phyloP scores from a whole-genome alignment of 495 filamentous ascomycete species.

The Talaromyces nanjingensis region DNA sequence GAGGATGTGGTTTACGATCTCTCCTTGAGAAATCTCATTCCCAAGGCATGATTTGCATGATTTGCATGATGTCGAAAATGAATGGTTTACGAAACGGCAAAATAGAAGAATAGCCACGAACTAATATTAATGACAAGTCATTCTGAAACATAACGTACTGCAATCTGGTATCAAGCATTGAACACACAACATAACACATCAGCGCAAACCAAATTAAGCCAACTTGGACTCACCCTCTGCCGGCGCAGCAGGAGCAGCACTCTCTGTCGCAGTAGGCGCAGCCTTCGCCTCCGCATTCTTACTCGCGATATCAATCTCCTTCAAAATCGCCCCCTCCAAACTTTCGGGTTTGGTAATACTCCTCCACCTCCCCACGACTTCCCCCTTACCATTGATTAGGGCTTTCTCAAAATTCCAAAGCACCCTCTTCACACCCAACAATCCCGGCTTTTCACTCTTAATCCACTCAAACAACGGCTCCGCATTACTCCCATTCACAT shows the following conservation, averaged over 20 bases:
- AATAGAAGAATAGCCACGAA: constrained; percentile 1
- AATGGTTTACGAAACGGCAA: constrained; percentile 8
- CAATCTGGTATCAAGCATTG: constrained; percentile 6
- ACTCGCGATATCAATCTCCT: constrained; percentile 56
- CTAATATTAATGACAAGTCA: constrained; percentile 4
- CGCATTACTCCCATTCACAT: constrained; percentile 83
- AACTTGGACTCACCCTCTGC: constrained; percentile 8
- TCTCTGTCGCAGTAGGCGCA: constrained; percentile 3
- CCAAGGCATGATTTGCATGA: constrained; percentile 27
- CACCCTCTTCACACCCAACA: constrained; percentile 78
- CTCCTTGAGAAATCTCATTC: constrained; percentile 74
- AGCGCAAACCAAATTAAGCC: background rate
- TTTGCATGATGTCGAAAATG: background rate
- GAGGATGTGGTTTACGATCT: constrained; percentile 98
- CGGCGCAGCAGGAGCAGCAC: constrained; percentile 9
- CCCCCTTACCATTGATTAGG: constrained; percentile 75
- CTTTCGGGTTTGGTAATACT: constrained; percentile 78
- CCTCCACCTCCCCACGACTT: constrained; percentile 75
- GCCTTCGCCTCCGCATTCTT: constrained; percentile 19
- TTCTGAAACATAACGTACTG: background rate
- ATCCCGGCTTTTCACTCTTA: constrained; percentile 75
- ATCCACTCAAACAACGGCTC: constrained; percentile 81
- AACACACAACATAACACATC: background rate
- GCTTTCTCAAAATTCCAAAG: constrained; percentile 99
- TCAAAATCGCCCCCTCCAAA: constrained; percentile 65